Percentiles rank a stretch among this genome's conserved stretches.
phyloP scores from a whole-genome alignment of 2,329 filamentous ascomycete genomes.

The Cryoendolithus antarcticus region DNA sequence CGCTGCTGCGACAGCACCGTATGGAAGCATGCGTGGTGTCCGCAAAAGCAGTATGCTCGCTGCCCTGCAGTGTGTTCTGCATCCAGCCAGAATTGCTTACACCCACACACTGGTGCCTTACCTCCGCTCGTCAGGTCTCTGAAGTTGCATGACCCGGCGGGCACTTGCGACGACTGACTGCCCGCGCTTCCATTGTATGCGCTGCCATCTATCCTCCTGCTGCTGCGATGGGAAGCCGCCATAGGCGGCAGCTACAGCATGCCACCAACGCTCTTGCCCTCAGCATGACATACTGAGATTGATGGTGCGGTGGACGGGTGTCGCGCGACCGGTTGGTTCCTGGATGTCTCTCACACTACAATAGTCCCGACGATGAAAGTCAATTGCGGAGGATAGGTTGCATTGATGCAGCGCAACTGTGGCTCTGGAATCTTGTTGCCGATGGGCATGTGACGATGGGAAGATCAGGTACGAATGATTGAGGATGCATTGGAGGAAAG shows the following conservation, averaged over 20 bases:
- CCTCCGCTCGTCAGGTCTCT: constrained; percentile 33
- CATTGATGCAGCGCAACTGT: too few relatives aligned
- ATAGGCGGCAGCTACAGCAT: constrained; percentile 18
- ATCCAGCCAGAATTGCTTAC: constrained; percentile 39
- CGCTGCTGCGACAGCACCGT: constrained; percentile 10
- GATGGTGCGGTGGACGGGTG: too few relatives aligned
- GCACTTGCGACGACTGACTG: constrained; percentile 22
- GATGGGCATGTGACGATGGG: too few relatives aligned
- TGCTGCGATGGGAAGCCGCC: constrained; percentile 15
- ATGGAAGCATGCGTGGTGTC: constrained; percentile 47
- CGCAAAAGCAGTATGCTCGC: constrained; percentile 38
- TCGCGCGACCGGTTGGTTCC: too few relatives aligned
- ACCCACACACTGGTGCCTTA: constrained; percentile 37
- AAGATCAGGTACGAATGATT: too few relatives aligned
- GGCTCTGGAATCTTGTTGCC: too few relatives aligned
- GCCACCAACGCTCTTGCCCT: constrained; percentile 18
- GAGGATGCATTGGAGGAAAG: too few relatives aligned
- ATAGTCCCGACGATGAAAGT: too few relatives aligned
- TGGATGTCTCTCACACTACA: too few relatives aligned
- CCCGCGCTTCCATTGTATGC: constrained; percentile 1
- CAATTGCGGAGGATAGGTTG: too few relatives aligned
- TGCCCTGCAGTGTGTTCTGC: constrained; percentile 7
- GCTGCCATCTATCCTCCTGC: constrained; percentile 1
- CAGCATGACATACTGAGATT: constrained; percentile 18
- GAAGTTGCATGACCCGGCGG: constrained; percentile 42